Conservation (phyloP, 2,329 filamentous ascomycete species). For the Thielaviopsis ethacetica region DNA sequence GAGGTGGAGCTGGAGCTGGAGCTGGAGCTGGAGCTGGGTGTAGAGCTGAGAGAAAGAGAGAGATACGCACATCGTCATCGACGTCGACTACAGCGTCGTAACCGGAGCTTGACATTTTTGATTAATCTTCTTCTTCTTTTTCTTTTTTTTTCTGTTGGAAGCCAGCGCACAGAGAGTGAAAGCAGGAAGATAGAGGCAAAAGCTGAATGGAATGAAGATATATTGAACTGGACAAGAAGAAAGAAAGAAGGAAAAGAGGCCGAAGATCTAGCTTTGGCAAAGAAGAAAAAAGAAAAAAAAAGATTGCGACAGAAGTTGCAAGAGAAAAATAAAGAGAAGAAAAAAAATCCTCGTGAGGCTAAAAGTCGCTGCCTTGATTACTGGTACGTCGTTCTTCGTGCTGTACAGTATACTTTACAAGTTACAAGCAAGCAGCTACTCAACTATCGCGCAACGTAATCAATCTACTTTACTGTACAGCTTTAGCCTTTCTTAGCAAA, state of each 20-base stretch:
- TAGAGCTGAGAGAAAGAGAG: conserved; percentile 10
- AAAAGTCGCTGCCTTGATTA: not conserved
- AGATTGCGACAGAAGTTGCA: not conserved
- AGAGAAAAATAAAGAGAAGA: no score
- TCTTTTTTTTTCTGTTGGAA: not conserved
- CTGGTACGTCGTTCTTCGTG: no score
- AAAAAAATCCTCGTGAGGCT: no score
- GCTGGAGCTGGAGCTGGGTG: conserved; percentile 5
- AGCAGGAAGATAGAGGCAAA: not conserved
- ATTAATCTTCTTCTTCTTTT: not conserved
- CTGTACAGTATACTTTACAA: no score
- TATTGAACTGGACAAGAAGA: not conserved
- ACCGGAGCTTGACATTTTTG: conserved; percentile 60
- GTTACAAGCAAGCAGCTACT: not conserved
- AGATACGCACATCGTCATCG: conserved; percentile 65
- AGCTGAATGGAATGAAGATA: not conserved
- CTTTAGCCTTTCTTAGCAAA: no score
- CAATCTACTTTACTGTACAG: no score
- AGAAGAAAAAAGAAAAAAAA: not conserved
- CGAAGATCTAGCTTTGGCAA: not conserved
- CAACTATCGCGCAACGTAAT: no score
- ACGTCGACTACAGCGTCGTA: conserved; percentile 98
- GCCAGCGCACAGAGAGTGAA: not conserved
- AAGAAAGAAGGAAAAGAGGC: not conserved
- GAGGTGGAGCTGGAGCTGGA: conserved; percentile 9